phyloP scores from a whole-genome alignment of 371 early-diverging fungal genomes.

The Syncephalastrum racemosum region DNA sequence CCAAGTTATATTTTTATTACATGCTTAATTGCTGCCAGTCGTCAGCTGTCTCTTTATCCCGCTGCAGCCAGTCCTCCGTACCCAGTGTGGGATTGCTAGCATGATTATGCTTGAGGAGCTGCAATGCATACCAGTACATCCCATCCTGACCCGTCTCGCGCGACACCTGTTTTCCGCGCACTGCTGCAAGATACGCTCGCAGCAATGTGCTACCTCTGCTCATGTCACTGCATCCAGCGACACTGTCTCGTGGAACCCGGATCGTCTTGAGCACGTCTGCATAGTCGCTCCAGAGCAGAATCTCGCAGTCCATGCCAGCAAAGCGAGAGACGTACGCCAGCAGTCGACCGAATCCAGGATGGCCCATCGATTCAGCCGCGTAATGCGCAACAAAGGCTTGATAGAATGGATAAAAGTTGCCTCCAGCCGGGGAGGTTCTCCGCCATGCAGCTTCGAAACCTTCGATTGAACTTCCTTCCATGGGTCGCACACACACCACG shows the following conservation, averaged over 20 bases:
- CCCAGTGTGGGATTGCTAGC: neutral
- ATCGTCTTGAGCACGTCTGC: conserved; percentile 31
- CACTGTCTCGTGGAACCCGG: conserved; percentile 16
- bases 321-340: conserved; percentile 47
- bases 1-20: too few relatives aligned
- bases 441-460: conserved; percentile 43
- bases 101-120: conserved; percentile 5
- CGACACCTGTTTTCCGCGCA: conserved; percentile 11
- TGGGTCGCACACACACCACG: conserved; percentile 22
- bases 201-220: conserved; percentile 4
- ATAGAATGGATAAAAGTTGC: conserved; percentile 60
- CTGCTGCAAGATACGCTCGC: conserved; percentile 13
- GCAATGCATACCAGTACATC: conserved; percentile 11
- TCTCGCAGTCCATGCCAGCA: conserved; percentile 49
- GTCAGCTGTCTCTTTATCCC: conserved; percentile 8
- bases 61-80: conserved; percentile 2
- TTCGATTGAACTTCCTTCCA: conserved; percentile 19
- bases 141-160: conserved; percentile 4
- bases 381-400: conserved; percentile 61
- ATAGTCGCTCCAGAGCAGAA: conserved; percentile 42
- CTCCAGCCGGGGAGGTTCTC: conserved; percentile 36
- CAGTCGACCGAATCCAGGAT: conserved; percentile 41
- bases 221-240: conserved; percentile 7
- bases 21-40: neutral
- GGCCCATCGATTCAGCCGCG: conserved; percentile 46